Percentiles rank a stretch among this genome's conserved stretches.
Evolutionary conservation across 306 rosid species (phyloP).

Genomic region (Comarum palustre): DNA sequence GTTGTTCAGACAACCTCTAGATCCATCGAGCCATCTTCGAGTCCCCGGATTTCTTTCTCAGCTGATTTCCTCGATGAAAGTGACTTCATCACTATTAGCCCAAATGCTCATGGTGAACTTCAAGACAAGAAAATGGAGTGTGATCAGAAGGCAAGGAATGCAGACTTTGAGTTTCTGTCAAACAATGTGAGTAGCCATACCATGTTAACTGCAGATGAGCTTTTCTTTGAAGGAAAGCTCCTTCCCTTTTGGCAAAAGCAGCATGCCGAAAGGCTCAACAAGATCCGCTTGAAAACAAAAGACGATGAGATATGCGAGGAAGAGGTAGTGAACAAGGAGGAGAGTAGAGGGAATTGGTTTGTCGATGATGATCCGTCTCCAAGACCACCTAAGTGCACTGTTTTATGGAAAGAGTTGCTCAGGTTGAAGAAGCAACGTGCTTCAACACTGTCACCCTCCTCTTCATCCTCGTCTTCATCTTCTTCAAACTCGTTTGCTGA

Average conservation of each 20-base stretch:
- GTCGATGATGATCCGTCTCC: slow-evolving; percentile 98
- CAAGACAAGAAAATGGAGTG: slow-evolving; percentile 32
- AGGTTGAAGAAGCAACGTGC: slow-evolving; percentile 96
- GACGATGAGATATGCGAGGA: slow-evolving; percentile 35
- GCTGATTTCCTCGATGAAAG: slow-evolving; percentile 82
- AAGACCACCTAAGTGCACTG: slow-evolving; percentile 96
- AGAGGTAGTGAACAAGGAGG: slow-evolving; percentile 41
- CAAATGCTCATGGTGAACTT: slow-evolving; percentile 42
- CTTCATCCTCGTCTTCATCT: slow-evolving; percentile 86
- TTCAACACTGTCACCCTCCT: slow-evolving; percentile 69
- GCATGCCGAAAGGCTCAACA: slow-evolving; percentile 75
- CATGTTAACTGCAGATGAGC: slow-evolving; percentile 87
- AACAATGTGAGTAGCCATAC: slow-evolving; percentile 44
- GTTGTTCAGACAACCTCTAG: slow-evolving; percentile 37
- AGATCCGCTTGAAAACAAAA: slow-evolving; percentile 55
- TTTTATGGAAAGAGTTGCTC: slow-evolving; percentile 90
- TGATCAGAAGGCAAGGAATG: slow-evolving; percentile 43
- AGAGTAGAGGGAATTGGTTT: slow-evolving; percentile 75
- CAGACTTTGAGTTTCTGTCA: slow-evolving; percentile 89
- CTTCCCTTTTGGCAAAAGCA: slow-evolving; percentile 90
- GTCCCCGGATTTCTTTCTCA: slow-evolving; percentile 94
- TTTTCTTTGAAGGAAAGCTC: slow-evolving; percentile 93
- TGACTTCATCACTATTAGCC: slow-evolving; percentile 80
- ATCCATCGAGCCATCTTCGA: slow-evolving; percentile 53
- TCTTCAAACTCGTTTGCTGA: slow-evolving; percentile 73